phyloP scores from a whole-genome alignment of 257 asterid genomes.

The Nicotiana obtusifolia region DNA sequence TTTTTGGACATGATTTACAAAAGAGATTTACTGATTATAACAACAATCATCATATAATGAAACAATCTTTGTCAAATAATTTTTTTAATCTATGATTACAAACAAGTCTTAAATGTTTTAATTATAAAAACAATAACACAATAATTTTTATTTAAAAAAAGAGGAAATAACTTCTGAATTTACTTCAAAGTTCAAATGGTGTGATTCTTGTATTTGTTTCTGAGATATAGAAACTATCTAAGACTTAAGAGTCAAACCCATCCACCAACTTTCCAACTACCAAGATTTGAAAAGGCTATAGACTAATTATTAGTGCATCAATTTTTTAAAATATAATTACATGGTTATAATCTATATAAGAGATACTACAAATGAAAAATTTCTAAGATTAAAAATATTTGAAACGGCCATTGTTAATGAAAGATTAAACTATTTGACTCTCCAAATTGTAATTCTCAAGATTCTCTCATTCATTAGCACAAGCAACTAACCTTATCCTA shows the following conservation, averaged over 20 bases:
- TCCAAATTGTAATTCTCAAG: neutral
- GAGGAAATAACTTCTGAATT: neutral
- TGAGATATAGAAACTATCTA: neutral
- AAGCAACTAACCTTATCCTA: neutral
- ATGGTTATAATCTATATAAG: neutral
- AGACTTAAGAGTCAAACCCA: neutral
- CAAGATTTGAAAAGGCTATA: constrained; percentile 39
- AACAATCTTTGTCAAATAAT: neutral
- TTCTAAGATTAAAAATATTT: neutral
- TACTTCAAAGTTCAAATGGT: neutral
- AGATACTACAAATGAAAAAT: neutral
- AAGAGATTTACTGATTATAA: neutral
- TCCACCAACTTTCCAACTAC: neutral
- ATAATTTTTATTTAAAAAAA: neutral
- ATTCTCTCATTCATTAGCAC: neutral
- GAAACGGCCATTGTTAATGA: neutral
- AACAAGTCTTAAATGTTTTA: neutral
- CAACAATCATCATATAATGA: neutral
- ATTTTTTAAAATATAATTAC: neutral
- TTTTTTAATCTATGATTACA: neutral
- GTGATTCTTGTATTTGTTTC: neutral
- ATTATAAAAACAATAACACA: neutral
- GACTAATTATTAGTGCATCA: constrained; percentile 34
- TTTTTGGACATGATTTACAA: neutral
- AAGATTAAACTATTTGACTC: neutral